phyloP scores from a whole-genome alignment of 2,329 filamentous ascomycete species.

The Chaetomium sp. region DNA sequence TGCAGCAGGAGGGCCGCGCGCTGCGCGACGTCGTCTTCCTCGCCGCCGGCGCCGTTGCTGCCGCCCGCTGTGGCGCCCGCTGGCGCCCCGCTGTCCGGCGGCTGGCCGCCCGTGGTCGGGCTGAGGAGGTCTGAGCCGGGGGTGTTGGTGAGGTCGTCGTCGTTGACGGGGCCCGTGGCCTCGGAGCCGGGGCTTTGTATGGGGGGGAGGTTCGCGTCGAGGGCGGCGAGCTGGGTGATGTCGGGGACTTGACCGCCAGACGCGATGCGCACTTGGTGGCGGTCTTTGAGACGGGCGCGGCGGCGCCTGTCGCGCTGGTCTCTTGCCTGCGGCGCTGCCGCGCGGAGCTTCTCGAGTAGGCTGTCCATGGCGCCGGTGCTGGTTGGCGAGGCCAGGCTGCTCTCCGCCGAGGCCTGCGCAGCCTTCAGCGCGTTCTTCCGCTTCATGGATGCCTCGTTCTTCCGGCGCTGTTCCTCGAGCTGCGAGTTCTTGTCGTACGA shows the following conservation, averaged over 20 bases:
- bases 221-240: constrained; percentile 51
- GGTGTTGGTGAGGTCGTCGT: constrained; percentile 52
- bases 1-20: constrained; percentile 82
- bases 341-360: constrained; percentile 89
- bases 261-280: constrained; percentile 85
- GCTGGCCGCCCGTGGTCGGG: constrained; percentile 43
- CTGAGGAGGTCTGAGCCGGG: constrained; percentile 52
- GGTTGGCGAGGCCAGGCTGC: constrained; percentile 63
- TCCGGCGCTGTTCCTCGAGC: constrained; percentile 77
- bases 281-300: constrained; percentile 84
- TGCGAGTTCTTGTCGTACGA: constrained; percentile 88
- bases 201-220: constrained; percentile 36
- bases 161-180: constrained; percentile 44
- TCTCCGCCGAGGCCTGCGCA: constrained; percentile 48
- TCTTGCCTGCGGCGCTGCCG: constrained; percentile 84
- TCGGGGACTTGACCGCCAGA: constrained; percentile 89
- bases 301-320: constrained; percentile 88
- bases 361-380: constrained; percentile 94
- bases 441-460: constrained; percentile 90
- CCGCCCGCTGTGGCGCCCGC: constrained; percentile 16
- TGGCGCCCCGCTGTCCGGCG: constrained; percentile 25
- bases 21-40: constrained; percentile 76
- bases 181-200: constrained; percentile 40
- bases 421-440: constrained; percentile 76
- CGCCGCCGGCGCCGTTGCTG: constrained; percentile 20